Percentiles rank a stretch among this genome's conserved stretches.
Evolutionary conservation across 768 basidiomycete species (phyloP).

Genomic region (Mycena chlorophos): DNA sequence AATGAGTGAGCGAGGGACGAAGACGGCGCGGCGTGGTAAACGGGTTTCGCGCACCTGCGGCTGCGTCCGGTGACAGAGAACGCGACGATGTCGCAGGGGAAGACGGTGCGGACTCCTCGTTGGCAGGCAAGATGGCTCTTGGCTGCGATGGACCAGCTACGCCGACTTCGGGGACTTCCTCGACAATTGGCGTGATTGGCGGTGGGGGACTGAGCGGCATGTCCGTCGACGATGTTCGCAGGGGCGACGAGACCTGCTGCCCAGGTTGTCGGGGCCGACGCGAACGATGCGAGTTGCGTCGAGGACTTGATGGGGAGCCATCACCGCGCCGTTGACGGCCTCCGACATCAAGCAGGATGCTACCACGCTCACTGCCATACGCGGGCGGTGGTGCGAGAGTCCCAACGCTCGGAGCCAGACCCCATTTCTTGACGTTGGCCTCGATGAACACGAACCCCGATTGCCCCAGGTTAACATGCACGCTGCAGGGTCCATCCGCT

Average conservation of each 20-base stretch:
- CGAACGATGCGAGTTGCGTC: conserved; percentile 53
- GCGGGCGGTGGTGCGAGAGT: conserved; percentile 97
- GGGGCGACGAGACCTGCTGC: conserved; percentile 63
- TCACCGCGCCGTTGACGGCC: conserved; percentile 48
- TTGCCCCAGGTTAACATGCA: conserved; percentile 97
- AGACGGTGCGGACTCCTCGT: conserved; percentile 37
- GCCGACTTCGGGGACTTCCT: conserved; percentile 50
- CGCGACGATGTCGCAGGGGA: conserved; percentile 50
- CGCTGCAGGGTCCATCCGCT: conserved; percentile 92
- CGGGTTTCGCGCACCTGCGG: conserved; percentile 81
- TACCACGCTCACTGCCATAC: conserved; percentile 95
- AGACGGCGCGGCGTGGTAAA: conserved; percentile 74
- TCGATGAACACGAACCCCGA: conserved; percentile 99
- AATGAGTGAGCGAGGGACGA: conserved; percentile 66
- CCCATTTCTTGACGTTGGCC: conserved; percentile 99
- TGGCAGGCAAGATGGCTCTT: conserved; percentile 63
- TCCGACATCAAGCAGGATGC: conserved; percentile 91
- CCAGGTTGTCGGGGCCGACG: conserved; percentile 64
- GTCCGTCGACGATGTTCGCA: conserved; percentile 52
- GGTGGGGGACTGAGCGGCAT: conserved; percentile 54
- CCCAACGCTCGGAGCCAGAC: conserved; percentile 93
- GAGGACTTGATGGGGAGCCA: conserved; percentile 46
- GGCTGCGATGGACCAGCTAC: conserved; percentile 52
- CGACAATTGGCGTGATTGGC: conserved; percentile 79
- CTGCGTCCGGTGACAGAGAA: conserved; percentile 59